Conservation (phyloP, 2,329 filamentous ascomycete species). For the Zymoseptoria tritici region DNA sequence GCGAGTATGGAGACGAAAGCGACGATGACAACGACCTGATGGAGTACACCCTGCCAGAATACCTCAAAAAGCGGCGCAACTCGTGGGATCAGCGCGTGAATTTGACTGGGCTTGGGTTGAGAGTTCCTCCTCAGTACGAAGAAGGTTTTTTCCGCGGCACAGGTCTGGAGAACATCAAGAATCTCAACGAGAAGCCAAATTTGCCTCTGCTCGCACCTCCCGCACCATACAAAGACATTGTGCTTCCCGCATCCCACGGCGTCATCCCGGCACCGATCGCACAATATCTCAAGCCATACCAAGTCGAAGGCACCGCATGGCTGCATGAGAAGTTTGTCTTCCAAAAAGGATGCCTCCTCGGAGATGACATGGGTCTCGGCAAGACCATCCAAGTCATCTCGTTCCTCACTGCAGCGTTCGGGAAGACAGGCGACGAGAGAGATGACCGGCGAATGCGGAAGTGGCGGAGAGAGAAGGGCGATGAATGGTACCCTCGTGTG, state of each 20-base stretch:
- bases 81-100: constrained; percentile 57
- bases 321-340: constrained; percentile 84
- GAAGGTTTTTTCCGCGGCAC: constrained; percentile 55
- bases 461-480: constrained; percentile 54
- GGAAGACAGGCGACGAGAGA: constrained; percentile 83
- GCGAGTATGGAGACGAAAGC: constrained; percentile 24
- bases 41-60: constrained; percentile 60
- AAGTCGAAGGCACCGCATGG: constrained; percentile 76
- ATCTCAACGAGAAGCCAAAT: constrained; percentile 61
- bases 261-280: constrained; percentile 82
- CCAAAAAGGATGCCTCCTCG: constrained; percentile 82
- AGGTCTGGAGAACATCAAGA: constrained; percentile 56
- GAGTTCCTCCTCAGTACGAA: constrained; percentile 68
- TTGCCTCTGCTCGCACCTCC: constrained; percentile 60
- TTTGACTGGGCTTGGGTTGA: constrained; percentile 60
- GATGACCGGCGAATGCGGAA: constrained; percentile 85
- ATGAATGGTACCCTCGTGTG: constrained; percentile 72
- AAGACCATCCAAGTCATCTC: constrained; percentile 96
- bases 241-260: constrained; percentile 66
- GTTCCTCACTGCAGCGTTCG: constrained; percentile 84
- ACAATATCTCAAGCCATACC: constrained; percentile 86
- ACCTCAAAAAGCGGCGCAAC: constrained; percentile 61
- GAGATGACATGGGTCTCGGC: constrained; percentile 95
- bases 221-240: constrained; percentile 62
- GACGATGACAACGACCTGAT: constrained; percentile 49